These are phyloP conservation scores for Daldinia childiae DNA, from an alignment of 495 filamentous ascomycete species.

Conservation along the genomic window DNA sequence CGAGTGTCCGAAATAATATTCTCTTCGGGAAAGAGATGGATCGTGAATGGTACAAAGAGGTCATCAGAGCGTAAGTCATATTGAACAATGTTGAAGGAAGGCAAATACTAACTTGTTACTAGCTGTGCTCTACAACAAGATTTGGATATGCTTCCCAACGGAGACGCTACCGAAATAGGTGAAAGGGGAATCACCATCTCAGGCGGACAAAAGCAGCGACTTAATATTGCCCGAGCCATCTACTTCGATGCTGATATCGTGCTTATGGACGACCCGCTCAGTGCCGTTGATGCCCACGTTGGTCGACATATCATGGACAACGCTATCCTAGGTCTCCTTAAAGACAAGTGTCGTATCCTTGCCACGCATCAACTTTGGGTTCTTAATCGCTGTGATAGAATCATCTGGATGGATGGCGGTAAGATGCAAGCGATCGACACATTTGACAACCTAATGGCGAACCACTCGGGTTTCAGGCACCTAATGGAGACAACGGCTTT, in stretches of 20 bases:
- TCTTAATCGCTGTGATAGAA: slow-evolving; percentile 85
- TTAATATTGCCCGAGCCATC: slow-evolving; percentile 86
- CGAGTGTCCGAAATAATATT: slow-evolving; percentile 86
- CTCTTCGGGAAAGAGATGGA: slow-evolving; percentile 85
- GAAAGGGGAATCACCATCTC: slow-evolving; percentile 83
- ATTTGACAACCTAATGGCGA: slow-evolving; percentile 82
- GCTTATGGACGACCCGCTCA: slow-evolving; percentile 85
- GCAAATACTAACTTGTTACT: slow-evolving; percentile 29
- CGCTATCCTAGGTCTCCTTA: slow-evolving; percentile 88
- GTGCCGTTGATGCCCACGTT: slow-evolving; percentile 86
- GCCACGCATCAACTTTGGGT: slow-evolving; percentile 97
- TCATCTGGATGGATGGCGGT: slow-evolving; percentile 91
- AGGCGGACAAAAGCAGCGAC: slow-evolving; percentile 83
- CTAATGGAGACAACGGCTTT: slow-evolving; percentile 85
- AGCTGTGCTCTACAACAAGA: slow-evolving; percentile 78
- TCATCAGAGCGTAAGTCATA: slow-evolving; percentile 58
- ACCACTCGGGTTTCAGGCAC: slow-evolving; percentile 76
- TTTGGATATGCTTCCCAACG: slow-evolving; percentile 77
- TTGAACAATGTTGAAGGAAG: neutral
- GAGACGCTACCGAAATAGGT: slow-evolving; percentile 80
- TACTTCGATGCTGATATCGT: slow-evolving; percentile 85
- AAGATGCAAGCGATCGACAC: slow-evolving; percentile 85
- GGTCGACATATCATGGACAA: slow-evolving; percentile 96
- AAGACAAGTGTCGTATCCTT: slow-evolving; percentile 87
- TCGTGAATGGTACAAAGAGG: slow-evolving; percentile 68